phyloP scores from a whole-genome alignment of 2,329 filamentous ascomycete species.

The Pochonia chlamydosporia region DNA sequence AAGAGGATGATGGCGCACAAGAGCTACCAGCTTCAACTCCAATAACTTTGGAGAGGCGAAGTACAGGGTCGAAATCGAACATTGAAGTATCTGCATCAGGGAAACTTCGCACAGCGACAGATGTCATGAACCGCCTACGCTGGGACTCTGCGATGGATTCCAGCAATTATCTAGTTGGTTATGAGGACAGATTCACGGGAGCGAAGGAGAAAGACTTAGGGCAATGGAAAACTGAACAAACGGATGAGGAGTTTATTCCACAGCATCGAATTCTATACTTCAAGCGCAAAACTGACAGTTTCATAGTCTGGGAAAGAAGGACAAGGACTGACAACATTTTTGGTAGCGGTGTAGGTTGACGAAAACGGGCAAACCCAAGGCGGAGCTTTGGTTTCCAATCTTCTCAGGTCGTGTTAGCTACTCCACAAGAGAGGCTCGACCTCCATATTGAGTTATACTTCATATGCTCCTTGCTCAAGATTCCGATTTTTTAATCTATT shows the following conservation, averaged over 20 bases:
- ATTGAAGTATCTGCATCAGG: conserved; percentile 25
- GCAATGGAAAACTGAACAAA: conserved; percentile 55
- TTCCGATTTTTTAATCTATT: too few species aligned
- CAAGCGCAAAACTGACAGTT: conserved; percentile 43
- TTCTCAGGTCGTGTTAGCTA: too few species aligned
- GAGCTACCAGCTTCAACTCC: conserved; percentile 7
- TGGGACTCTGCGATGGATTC: conserved; percentile 52
- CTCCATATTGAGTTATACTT: not conserved
- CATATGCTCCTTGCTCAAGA: too few species aligned
- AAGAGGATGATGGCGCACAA: conserved; percentile 9
- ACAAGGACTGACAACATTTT: conserved; percentile 49
- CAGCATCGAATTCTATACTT: conserved; percentile 60
- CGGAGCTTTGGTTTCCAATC: too few species aligned
- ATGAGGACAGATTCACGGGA: conserved; percentile 55
- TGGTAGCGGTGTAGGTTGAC: conserved; percentile 38
- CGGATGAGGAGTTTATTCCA: conserved; percentile 61
- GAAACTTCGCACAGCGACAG: conserved; percentile 51
- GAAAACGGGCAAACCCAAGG: too few species aligned
- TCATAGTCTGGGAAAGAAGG: conserved; percentile 51
- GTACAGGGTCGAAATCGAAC: not conserved
- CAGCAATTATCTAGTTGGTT: conserved; percentile 51
- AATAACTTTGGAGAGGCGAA: not conserved
- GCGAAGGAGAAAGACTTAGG: conserved; percentile 47
- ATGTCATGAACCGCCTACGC: conserved; percentile 53
- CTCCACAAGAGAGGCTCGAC: too few species aligned